A percentile compares a stretch with the other conserved stretches of the same genome.
These are phyloP conservation scores for Fusarium austroafricanum DNA, from an alignment of 2,329 filamentous ascomycete genomes.

Conservation along the genomic window DNA sequence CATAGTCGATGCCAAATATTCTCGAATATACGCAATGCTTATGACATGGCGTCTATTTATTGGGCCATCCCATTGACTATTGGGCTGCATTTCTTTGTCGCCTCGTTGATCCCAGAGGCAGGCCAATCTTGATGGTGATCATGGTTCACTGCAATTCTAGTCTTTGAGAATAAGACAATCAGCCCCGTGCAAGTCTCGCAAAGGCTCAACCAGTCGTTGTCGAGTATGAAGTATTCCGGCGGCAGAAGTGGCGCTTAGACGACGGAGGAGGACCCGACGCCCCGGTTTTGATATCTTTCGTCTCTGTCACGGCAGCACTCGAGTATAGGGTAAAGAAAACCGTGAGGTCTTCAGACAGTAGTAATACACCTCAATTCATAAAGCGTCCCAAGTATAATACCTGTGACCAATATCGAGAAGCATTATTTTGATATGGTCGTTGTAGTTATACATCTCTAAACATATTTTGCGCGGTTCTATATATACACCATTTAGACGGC, in stretches of 20 bases:
- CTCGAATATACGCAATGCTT: background rate
- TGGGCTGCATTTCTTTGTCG: background rate
- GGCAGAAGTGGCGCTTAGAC: too few relatives aligned
- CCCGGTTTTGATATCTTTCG: too few relatives aligned
- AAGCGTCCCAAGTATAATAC: background rate
- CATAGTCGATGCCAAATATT: background rate
- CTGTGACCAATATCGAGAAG: background rate
- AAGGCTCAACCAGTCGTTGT: too few relatives aligned
- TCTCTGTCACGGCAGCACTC: too few relatives aligned
- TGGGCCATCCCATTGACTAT: background rate
- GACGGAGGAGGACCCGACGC: too few relatives aligned
- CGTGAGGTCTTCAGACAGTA: background rate
- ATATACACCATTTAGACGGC: background rate
- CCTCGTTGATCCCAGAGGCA: too few relatives aligned
- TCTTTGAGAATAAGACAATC: too few relatives aligned
- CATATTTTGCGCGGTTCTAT: background rate
- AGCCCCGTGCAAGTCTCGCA: too few relatives aligned
- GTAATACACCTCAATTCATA: background rate
- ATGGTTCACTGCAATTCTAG: too few relatives aligned
- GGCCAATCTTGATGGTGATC: too few relatives aligned
- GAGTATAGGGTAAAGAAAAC: background rate
- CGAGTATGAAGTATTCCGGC: too few relatives aligned
- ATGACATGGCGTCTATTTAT: constrained; percentile 9
- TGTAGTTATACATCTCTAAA: constrained; percentile 5
- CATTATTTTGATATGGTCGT: background rate